Evolutionary conservation across 257 asterid species (phyloP), one percentile per base, ranked within the genome.

Genomic region (Lantana camara): DNA sequence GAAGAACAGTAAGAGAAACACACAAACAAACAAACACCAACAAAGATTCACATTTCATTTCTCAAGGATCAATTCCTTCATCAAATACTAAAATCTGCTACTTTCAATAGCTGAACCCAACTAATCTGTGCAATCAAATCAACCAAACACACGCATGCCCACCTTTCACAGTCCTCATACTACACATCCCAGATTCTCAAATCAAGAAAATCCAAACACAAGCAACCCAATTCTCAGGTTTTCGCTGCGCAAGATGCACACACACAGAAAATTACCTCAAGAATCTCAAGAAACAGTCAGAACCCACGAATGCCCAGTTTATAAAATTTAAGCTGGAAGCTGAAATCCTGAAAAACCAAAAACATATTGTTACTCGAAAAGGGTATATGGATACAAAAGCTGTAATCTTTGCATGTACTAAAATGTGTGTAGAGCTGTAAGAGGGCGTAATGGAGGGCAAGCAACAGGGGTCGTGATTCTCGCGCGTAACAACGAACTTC

Each of bases 291-390:
- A 47, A 22, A 22, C 6, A 21, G 56, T 2, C 58, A 14, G 48
- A 29, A 14, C 10, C 15, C 59, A 63, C 38, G 29, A 54, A 54
- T 30, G 21, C 16, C 44, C 46, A 35, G 37, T 19, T 50, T 21
- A 61, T 52, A 51, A 45, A 45, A 4, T 49, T 21, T 54, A 69
- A 70, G 34, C 44, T 42, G 46, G 63, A n/a, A 53, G 54, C 11
- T 21, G 60, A 65, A 62, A 9, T 62, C 35, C 60, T 14, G 22
- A 44, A 49, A 38, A 23, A 13, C 16, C 7, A 1, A 1, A 35
- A 7, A 1, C 7, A 1, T 54, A 0, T 57, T 37, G 21, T 27
- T 37, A 48, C 4, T 44, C 63, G n/a, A 12, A 27, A 20, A 41
- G 41, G 23, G 41, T 30, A 51, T 21, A 63, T 12, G 46, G 7